A percentile compares a stretch with the other conserved stretches of the same genome.
Evolutionary conservation across 108 stramenopile genomes (phyloP).

Genomic region (Aurantiochytrium sp.): DNA sequence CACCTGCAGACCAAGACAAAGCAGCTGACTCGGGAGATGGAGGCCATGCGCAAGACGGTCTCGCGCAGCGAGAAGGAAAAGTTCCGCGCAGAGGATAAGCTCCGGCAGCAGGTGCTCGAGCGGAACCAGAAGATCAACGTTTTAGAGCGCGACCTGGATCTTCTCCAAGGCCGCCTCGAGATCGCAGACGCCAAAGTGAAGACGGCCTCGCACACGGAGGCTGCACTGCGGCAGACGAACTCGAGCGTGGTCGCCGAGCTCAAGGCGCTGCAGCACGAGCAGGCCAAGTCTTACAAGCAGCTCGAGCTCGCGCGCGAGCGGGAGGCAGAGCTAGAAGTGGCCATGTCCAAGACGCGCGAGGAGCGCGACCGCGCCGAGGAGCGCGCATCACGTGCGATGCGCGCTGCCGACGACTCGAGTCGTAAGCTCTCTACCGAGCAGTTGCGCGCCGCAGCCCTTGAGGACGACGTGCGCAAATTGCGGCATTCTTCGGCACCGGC

Average conservation of each 20-base stretch:
- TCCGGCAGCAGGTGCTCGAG: not conserved
- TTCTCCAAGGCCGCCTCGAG: not conserved
- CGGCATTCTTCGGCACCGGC: no score
- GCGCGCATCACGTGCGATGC: not conserved
- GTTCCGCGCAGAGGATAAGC: not conserved
- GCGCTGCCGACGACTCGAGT: not conserved
- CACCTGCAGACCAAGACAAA: not conserved
- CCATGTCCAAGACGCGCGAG: not conserved
- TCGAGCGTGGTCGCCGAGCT: not conserved
- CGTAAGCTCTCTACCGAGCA: not conserved
- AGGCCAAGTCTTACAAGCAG: not conserved
- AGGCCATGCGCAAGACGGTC: not conserved
- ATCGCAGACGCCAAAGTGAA: not conserved
- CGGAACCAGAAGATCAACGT: not conserved
- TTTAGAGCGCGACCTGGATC: not conserved
- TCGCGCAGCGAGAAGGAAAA: not conserved
- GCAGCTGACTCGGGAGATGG: not conserved
- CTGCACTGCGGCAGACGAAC: not conserved
- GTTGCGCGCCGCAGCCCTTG: not conserved
- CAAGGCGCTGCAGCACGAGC: not conserved
- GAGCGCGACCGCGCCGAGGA: constrained; percentile 1
- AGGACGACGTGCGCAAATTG: not conserved
- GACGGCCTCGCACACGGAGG: not conserved
- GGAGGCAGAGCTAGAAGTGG: not conserved
- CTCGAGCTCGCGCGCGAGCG: not conserved